phyloP scores from a whole-genome alignment of 768 basidiomycete species.

The Lentinula aciculospora region DNA sequence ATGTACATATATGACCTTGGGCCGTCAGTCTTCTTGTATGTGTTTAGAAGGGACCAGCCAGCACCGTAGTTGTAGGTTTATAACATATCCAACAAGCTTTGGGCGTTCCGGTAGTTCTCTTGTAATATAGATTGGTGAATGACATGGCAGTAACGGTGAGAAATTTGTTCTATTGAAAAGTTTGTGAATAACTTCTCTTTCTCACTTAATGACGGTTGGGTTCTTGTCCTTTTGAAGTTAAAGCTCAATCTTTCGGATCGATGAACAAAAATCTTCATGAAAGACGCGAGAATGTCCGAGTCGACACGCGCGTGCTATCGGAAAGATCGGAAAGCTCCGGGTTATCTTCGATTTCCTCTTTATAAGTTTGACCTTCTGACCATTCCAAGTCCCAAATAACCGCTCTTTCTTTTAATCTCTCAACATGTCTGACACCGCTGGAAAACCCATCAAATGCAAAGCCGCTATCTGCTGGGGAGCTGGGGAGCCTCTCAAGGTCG shows the following conservation, averaged over 20 bases:
- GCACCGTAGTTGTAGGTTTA: slow-evolving; percentile 73
- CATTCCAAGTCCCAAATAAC: neutral
- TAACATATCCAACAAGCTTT: slow-evolving; percentile 77
- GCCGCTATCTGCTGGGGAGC: slow-evolving; percentile 97
- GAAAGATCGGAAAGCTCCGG: neutral
- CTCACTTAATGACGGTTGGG: neutral
- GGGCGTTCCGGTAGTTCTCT: slow-evolving; percentile 77
- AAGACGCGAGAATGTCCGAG: neutral
- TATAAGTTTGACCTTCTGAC: slow-evolving; percentile 4
- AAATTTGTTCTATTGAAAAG: neutral
- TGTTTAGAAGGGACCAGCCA: neutral
- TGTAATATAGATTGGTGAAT: slow-evolving; percentile 84
- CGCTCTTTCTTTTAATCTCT: neutral
- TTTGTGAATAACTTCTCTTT: no score
- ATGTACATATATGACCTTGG: neutral
- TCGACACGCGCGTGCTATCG: neutral
- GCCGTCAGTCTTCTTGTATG: neutral
- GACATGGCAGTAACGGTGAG: slow-evolving; percentile 37
- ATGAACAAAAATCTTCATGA: neutral
- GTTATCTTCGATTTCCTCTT: neutral
- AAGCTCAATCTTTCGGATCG: neutral
- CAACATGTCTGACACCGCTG: slow-evolving; percentile 68
- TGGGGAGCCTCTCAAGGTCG: slow-evolving; percentile 77
- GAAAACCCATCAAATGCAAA: slow-evolving; percentile 81
- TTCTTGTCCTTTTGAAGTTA: neutral